Evolutionary conservation across 768 basidiomycete species (phyloP).

Genomic region (Leccinum boreale): DNA sequence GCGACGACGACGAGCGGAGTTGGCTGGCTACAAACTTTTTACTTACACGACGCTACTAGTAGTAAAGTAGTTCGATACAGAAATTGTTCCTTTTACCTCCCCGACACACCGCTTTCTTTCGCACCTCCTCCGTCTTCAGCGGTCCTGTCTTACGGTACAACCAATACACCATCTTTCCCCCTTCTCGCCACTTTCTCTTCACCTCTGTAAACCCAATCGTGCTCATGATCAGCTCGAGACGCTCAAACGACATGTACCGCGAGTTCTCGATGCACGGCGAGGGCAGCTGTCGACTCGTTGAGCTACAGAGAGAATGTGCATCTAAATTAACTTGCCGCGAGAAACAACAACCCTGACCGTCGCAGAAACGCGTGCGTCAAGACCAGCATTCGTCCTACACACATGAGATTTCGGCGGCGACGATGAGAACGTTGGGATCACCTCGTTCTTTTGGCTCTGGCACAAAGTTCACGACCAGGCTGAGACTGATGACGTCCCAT

Average conservation of each 20-base stretch:
- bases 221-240: constrained; percentile 55
- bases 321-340: constrained; percentile 50
- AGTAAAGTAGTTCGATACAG: constrained; percentile 37
- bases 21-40: not conserved
- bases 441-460: constrained; percentile 74
- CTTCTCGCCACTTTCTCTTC: constrained; percentile 56
- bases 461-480: constrained; percentile 88
- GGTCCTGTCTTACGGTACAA: constrained; percentile 53
- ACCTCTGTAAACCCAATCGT: constrained; percentile 62
- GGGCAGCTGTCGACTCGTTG: constrained; percentile 57
- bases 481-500: constrained; percentile 84
- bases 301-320: constrained; percentile 2
- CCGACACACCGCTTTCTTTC: constrained; percentile 57
- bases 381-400: constrained; percentile 61
- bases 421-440: constrained; percentile 21
- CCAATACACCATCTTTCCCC: constrained; percentile 88
- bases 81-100: constrained; percentile 82
- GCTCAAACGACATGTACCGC: constrained; percentile 67
- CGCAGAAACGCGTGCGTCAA: constrained; percentile 56
- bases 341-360: constrained; percentile 58
- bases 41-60: too few relatives aligned
- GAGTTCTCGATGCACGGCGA: constrained; percentile 84
- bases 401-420: constrained; percentile 3
- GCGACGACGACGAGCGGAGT: constrained; percentile 15
- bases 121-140: constrained; percentile 29